Evolutionary conservation across 1,139 yeast genomes (phyloP), one percentile per base, ranked within the genome.

Genomic region (Suhomyces wounanorum): DNA sequence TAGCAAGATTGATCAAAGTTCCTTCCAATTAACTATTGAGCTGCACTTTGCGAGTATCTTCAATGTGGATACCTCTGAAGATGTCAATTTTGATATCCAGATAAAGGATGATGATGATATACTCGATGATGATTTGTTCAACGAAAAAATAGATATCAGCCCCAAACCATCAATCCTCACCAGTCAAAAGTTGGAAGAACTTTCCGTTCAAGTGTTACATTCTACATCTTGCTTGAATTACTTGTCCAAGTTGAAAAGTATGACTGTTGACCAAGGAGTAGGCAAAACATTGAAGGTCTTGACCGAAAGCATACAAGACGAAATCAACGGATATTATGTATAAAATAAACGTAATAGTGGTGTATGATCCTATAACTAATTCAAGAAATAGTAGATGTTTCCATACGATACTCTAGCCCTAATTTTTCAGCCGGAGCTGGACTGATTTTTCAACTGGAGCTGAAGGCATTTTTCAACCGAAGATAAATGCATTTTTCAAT

Each of bases 1-100:
- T 8, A 16, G 7, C 5, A 43, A 37, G n/a, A 17, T 39, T 17
- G 51, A 44, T 16, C 47, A 47, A 18, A 40, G 40, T 5, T 37
- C 36, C 10, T 57, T 57, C 40, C 47, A 43, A 23, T 51, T 50
- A 35, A 48, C 46, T 1, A 50, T 55, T 8, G 58, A 57, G 14
- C 45, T 47, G 13, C 62, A 58, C 26, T 58, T 49, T 48, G 57
- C 61, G 14, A 56, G 59, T 38, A 57, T 59, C 13, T 59, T 59
- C 44, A 53, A 54, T 40, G 48, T 37, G 14, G 45, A 40, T 8
- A 45, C 49, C 28, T 23, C 48, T 14, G 47, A 55, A 40, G 56
- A 52, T n/a, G 48, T 28, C 28, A 50, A 31, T n/a, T 33, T 47
- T 18, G 48, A 44, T 6, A 28, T 48, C 18, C 44, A 49, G 16